phyloP scores from a whole-genome alignment of 768 basidiomycete species.

The Amyloporia xantha region DNA sequence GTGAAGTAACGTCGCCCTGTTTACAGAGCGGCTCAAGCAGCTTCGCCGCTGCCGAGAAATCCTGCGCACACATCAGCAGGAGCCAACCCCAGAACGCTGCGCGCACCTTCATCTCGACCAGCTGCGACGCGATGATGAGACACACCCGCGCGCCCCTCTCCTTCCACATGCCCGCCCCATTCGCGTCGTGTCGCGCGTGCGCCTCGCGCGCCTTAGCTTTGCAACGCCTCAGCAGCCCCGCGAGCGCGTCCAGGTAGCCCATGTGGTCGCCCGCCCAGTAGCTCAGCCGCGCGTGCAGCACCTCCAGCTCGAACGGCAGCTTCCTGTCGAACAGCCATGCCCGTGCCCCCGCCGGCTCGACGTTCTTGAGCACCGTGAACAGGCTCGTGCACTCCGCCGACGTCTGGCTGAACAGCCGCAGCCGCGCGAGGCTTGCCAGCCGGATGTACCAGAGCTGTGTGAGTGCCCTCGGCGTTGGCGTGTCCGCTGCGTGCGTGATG shows the following conservation, averaged over 20 bases:
- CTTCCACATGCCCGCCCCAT: conserved; percentile 60
- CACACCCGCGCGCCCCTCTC: conserved; percentile 72
- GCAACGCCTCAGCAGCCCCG: conserved; percentile 56
- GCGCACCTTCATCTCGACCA: conserved; percentile 78
- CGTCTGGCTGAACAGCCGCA: conserved; percentile 84
- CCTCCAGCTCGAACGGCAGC: conserved; percentile 50
- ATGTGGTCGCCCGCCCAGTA: conserved; percentile 81
- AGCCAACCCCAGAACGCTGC: neutral
- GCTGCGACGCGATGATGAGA: conserved; percentile 73
- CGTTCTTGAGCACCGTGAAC: conserved; percentile 54
- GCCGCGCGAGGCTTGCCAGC: conserved; percentile 67
- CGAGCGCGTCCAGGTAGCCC: conserved; percentile 72
- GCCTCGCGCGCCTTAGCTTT: conserved; percentile 36
- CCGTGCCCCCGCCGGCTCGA: conserved; percentile 30
- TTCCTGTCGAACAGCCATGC: conserved; percentile 54
- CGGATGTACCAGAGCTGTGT: conserved; percentile 79
- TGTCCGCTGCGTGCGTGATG: neutral
- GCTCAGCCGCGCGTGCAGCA: conserved; percentile 66
- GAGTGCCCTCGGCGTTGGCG: neutral
- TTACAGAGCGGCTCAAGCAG: conserved; percentile 63
- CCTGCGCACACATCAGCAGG: conserved; percentile 32
- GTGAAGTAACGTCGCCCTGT: conserved; percentile 30
- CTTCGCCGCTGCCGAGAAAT: conserved; percentile 59
- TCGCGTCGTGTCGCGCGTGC: conserved; percentile 15
- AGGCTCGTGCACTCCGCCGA: conserved; percentile 79